These are phyloP conservation scores for Wickerhamiella occidentalis DNA, from an alignment of 805 yeast genomes.

Conservation along the genomic window DNA sequence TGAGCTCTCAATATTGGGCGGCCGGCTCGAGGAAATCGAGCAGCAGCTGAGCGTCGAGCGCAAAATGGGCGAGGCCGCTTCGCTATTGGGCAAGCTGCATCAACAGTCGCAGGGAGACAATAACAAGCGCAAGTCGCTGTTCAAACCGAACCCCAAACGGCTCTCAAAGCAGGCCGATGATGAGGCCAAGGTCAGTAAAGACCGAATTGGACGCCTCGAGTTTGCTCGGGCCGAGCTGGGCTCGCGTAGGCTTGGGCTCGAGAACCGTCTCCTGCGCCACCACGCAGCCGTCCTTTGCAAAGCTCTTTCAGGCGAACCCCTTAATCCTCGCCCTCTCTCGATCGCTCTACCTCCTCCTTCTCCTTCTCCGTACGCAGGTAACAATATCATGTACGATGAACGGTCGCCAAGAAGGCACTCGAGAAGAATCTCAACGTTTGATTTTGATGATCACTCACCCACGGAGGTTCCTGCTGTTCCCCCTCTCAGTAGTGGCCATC, in stretches of 20 bases:
- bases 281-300: conserved; percentile 21
- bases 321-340: conserved; percentile 16
- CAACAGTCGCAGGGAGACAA: background rate
- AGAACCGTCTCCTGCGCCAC: conserved; percentile 17
- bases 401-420: conserved; percentile 5
- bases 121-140: conserved; percentile 5
- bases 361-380: background rate
- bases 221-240: conserved; percentile 11
- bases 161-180: conserved; percentile 22
- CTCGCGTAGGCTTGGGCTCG: conserved; percentile 14
- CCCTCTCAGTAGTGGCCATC: conserved; percentile 2
- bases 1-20: conserved; percentile 15
- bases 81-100: conserved; percentile 17
- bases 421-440: background rate
- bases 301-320: conserved; percentile 16
- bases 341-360: background rate
- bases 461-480: conserved; percentile 1
- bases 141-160: conserved; percentile 13
- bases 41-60: conserved; percentile 19
- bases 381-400: background rate
- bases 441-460: background rate
- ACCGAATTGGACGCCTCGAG: conserved; percentile 17
- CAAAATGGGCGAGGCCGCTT: conserved; percentile 24
- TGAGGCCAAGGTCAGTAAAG: conserved; percentile 16
- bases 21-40: conserved; percentile 15